Conservation (phyloP, 139 green algal genomes). For the Zygnema cylindricum region DNA sequence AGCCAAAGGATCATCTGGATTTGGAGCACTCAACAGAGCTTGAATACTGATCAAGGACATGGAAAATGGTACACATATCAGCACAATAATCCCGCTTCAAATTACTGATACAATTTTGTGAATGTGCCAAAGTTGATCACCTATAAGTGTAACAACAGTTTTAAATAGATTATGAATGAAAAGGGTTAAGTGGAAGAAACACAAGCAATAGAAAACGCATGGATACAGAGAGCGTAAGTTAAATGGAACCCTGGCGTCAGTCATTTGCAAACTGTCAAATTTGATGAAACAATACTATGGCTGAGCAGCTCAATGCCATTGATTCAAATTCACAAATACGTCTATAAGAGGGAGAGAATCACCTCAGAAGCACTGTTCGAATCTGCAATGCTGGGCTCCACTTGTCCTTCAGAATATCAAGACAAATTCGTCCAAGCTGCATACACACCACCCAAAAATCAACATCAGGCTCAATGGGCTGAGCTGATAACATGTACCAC, state of each 20-base stretch:
- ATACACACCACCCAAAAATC: neutral
- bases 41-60: conserved; percentile 79
- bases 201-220: too few relatives aligned
- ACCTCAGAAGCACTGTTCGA: conserved; percentile 89
- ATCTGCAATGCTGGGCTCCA: conserved; percentile 99
- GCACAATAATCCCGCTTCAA: neutral
- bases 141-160: neutral
- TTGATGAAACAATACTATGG: too few relatives aligned
- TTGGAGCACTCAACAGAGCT: conserved; percentile 93
- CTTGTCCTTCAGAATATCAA: conserved; percentile 99
- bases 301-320: too few relatives aligned
- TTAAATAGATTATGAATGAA: neutral
- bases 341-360: conserved; percentile 20
- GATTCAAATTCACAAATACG: too few relatives aligned
- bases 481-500: too few relatives aligned
- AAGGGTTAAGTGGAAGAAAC: conserved; percentile 2
- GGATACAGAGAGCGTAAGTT: too few relatives aligned
- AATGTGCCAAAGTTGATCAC: too few relatives aligned
- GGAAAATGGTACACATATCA: neutral
- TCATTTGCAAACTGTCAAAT: too few relatives aligned
- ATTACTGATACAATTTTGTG: conserved; percentile 14
- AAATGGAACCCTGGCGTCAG: too few relatives aligned
- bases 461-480: neutral
- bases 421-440: conserved; percentile 93
- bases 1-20: conserved; percentile 96